A percentile compares a stretch with the other conserved stretches of the same genome.
Conservation (phyloP, 345 rosid genomes). For the Euclidium syriacum region DNA sequence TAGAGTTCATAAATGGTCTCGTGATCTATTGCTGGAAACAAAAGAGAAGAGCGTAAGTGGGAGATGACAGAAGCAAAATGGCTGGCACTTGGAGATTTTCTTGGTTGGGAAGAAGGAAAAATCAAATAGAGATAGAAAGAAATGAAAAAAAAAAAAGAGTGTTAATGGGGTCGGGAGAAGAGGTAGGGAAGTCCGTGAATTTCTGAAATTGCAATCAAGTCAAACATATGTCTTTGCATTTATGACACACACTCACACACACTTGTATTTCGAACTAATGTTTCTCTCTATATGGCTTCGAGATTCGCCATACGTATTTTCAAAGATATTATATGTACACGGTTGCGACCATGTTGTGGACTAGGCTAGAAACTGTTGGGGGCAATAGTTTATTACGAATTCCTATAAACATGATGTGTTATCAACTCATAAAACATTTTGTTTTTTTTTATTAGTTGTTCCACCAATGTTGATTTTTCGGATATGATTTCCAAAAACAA, state of each 20-base stretch:
- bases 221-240: slow-evolving; percentile 24
- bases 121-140: not conserved
- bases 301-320: not conserved
- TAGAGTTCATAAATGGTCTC: slow-evolving; percentile 54
- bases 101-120: not conserved
- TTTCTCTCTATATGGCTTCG: not conserved
- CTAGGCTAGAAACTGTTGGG: too few species aligned
- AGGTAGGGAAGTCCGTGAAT: slow-evolving; percentile 56
- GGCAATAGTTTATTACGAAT: too few species aligned
- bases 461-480: too few species aligned
- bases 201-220: slow-evolving; percentile 34
- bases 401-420: too few species aligned
- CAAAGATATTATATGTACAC: not conserved
- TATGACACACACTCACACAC: slow-evolving; percentile 14
- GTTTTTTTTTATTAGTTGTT: too few species aligned
- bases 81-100: slow-evolving; percentile 21
- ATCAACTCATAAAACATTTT: too few species aligned
- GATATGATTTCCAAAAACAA: too few species aligned
- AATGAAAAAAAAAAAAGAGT: not conserved
- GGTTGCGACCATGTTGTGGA: too few species aligned
- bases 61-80: slow-evolving; percentile 30
- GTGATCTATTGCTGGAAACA: slow-evolving; percentile 45
- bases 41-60: slow-evolving; percentile 22
- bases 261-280: not conserved
- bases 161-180: slow-evolving; percentile 18